phyloP scores from a whole-genome alignment of 2,329 filamentous ascomycete species.

The Grosmannia serpens region DNA sequence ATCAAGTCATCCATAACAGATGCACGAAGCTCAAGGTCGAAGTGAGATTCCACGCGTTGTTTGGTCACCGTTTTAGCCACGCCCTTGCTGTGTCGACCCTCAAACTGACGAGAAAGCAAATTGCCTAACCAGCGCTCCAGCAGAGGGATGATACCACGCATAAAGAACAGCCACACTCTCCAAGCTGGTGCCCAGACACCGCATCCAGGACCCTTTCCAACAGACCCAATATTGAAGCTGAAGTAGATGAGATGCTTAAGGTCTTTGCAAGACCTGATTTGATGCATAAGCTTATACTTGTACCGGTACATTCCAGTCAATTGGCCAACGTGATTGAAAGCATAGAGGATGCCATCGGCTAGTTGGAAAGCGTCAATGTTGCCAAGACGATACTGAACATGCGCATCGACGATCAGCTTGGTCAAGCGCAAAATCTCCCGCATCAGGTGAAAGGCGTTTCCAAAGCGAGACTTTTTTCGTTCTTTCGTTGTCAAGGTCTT shows the following conservation, averaged over 20 bases:
- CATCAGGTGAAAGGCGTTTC: slow-evolving; percentile 98
- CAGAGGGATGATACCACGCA: slow-evolving; percentile 94
- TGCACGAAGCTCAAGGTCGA: slow-evolving; percentile 90
- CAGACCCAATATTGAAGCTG: slow-evolving; percentile 91
- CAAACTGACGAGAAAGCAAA: slow-evolving; percentile 90
- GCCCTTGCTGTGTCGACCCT: slow-evolving; percentile 96
- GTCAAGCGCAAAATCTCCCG: slow-evolving; percentile 91
- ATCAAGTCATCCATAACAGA: slow-evolving; percentile 98
- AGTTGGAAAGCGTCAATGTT: slow-evolving; percentile 99
- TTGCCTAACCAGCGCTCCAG: slow-evolving; percentile 97
- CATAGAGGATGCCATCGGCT: slow-evolving; percentile 96
- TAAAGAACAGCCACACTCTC: slow-evolving; percentile 98
- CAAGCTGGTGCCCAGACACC: slow-evolving; percentile 99
- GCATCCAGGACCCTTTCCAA: slow-evolving; percentile 94
- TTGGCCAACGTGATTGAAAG: slow-evolving; percentile 97
- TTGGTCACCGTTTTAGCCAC: slow-evolving; percentile 99
- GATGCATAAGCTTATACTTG: slow-evolving; percentile 99
- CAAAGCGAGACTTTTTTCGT: slow-evolving; percentile 97
- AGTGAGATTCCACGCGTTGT: slow-evolving; percentile 96
- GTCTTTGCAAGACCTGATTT: slow-evolving; percentile 98
- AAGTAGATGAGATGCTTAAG: slow-evolving; percentile 99
- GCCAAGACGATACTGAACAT: slow-evolving; percentile 92
- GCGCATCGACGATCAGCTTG: slow-evolving; percentile 95
- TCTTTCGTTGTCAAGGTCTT: slow-evolving; percentile 98
- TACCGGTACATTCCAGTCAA: slow-evolving; percentile 99